A percentile compares a stretch with the other conserved stretches of the same genome.
Evolutionary conservation across 2,329 filamentous ascomycete genomes (phyloP).

Genomic region (Pseudogymnoascus sp.): DNA sequence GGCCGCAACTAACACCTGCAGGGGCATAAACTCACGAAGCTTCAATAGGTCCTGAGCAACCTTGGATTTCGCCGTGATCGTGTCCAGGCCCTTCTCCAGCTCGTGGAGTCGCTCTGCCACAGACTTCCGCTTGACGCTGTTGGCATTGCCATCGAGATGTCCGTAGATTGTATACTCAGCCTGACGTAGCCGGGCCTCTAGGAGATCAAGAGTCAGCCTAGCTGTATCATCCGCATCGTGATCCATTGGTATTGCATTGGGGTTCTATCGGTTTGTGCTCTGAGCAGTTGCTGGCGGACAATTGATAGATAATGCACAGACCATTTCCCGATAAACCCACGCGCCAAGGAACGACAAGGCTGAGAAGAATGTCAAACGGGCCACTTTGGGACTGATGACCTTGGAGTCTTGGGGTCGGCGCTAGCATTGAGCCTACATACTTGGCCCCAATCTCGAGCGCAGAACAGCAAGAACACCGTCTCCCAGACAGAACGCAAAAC

Average conservation of each 20-base stretch:
- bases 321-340: slow-evolving; percentile 1
- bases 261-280: not conserved
- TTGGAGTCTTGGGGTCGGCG: slow-evolving; percentile 6
- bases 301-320: slow-evolving; percentile 1
- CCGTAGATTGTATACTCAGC: slow-evolving; percentile 24
- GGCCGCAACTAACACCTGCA: not conserved
- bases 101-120: slow-evolving; percentile 5
- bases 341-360: not conserved
- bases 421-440: slow-evolving; percentile 3
- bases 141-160: not conserved
- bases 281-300: not conserved
- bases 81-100: slow-evolving; percentile 8
- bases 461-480: not conserved
- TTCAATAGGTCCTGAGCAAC: slow-evolving; percentile 26
- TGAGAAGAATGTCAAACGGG: not conserved
- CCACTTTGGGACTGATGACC: slow-evolving; percentile 3
- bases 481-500: not conserved
- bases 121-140: not conserved
- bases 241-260: slow-evolving; percentile 1
- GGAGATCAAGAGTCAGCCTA: slow-evolving; percentile 25
- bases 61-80: slow-evolving; percentile 20
- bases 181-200: slow-evolving; percentile 24
- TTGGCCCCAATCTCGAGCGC: slow-evolving; percentile 6
- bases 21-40: slow-evolving; percentile 20
- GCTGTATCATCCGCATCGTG: slow-evolving; percentile 25